Evolutionary conservation across 305 asterid genomes (phyloP).

Genomic region (Solanum hybrid): DNA sequence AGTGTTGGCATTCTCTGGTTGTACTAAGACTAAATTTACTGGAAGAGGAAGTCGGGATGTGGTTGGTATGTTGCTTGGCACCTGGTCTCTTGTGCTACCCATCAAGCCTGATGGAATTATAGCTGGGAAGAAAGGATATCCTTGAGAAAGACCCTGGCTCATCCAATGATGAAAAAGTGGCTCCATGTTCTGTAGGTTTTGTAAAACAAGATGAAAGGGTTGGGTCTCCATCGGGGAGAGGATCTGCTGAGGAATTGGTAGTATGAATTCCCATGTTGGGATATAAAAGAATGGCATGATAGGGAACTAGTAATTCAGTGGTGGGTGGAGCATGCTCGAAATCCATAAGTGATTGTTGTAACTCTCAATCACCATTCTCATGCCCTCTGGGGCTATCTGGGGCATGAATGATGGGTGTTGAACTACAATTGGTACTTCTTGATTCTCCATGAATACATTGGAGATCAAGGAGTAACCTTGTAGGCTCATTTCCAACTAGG

Average conservation of each 20-base stretch:
- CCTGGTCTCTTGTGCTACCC: not conserved
- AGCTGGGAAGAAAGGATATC: not conserved
- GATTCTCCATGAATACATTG: not conserved
- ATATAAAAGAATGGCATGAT: not conserved
- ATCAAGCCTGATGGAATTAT: not conserved
- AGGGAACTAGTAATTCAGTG: not conserved
- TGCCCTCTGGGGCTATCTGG: not conserved
- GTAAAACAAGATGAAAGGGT: not conserved
- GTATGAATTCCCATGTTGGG: not conserved
- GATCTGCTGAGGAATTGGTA: not conserved
- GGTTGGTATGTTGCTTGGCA: not conserved
- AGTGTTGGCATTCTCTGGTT: not conserved
- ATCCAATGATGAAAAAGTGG: not conserved
- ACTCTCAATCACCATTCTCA: not conserved
- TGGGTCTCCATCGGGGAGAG: not conserved
- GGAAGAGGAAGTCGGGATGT: not conserved
- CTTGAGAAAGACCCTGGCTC: not conserved
- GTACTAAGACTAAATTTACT: not conserved
- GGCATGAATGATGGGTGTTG: not conserved
- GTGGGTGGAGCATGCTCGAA: not conserved
- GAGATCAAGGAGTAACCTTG: not conserved
- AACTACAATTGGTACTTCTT: not conserved
- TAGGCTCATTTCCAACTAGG: not conserved
- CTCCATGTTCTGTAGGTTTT: not conserved
- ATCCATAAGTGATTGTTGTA: not conserved